Conservation (phyloP, 768 basidiomycete species). For the Suillus lakei region DNA sequence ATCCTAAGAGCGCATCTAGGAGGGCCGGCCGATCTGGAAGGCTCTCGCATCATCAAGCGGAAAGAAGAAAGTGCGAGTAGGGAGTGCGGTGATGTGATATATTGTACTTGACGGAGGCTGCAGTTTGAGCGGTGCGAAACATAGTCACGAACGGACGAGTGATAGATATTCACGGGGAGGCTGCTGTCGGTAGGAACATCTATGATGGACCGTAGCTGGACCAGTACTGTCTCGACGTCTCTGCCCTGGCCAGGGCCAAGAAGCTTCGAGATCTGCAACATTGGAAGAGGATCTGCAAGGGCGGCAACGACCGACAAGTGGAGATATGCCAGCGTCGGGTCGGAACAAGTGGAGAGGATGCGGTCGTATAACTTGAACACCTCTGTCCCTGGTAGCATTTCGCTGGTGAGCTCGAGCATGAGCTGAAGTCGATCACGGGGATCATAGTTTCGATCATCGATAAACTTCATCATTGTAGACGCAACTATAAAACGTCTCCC, state of each 20-base stretch:
- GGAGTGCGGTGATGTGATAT: not conserved
- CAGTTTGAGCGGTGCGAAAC: not conserved
- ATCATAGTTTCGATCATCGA: not conserved
- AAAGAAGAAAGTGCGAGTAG: not conserved
- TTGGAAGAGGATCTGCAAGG: not conserved
- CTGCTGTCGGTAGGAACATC: not conserved
- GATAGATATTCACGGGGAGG: not conserved
- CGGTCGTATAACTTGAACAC: not conserved
- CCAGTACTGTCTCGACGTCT: not conserved
- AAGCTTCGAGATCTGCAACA: not conserved
- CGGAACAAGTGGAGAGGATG: not conserved
- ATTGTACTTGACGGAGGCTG: not conserved
- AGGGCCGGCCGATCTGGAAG: not conserved
- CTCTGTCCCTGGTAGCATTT: not conserved
- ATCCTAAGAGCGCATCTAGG: not conserved
- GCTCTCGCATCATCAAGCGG: not conserved
- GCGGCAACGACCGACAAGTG: not conserved
- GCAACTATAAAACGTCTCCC: not conserved
- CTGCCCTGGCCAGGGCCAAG: not conserved
- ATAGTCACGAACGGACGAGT: not conserved
- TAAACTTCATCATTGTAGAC: not conserved
- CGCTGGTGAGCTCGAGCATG: not conserved
- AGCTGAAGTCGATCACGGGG: not conserved
- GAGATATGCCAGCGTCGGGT: not conserved
- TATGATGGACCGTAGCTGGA: not conserved